These are phyloP conservation scores for Pseudogymnoascus sp. DNA, from an alignment of 2,329 filamentous ascomycete species.

Conservation along the genomic window DNA sequence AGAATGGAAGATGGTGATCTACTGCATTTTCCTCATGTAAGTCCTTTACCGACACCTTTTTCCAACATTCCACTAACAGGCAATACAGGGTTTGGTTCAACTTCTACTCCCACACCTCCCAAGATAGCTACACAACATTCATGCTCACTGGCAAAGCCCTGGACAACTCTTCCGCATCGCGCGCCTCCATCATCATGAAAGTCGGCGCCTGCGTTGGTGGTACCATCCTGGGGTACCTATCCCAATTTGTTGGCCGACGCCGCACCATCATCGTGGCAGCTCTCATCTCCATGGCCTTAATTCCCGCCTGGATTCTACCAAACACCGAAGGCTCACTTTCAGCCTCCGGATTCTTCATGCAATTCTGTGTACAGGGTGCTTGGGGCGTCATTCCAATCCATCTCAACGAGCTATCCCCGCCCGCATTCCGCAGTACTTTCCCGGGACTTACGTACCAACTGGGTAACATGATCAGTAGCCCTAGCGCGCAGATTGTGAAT, in stretches of 20 bases:
- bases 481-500: conserved; percentile 68
- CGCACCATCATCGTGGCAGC: conserved; percentile 58
- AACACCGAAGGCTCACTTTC: conserved; percentile 53
- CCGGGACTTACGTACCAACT: conserved; percentile 62
- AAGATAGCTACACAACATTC: conserved; percentile 76
- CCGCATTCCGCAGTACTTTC: conserved; percentile 58
- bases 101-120: conserved; percentile 69
- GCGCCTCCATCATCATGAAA: conserved; percentile 78
- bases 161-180: conserved; percentile 51
- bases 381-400: conserved; percentile 62
- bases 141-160: conserved; percentile 67
- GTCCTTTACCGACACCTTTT: conserved; percentile 29
- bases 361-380: conserved; percentile 67
- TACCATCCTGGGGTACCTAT: conserved; percentile 54
- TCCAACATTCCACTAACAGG: conserved; percentile 18
- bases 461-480: conserved; percentile 64
- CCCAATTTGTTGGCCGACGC: conserved; percentile 59
- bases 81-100: conserved; percentile 39
- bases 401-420: conserved; percentile 60
- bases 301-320: conserved; percentile 75
- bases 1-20: conserved; percentile 71
- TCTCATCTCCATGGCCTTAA: conserved; percentile 54
- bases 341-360: conserved; percentile 73
- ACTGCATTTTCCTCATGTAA: conserved; percentile 66
- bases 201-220: conserved; percentile 61